Evolutionary conservation across 2,329 filamentous ascomycete species (phyloP), one percentile per base, ranked within the genome.

Genomic region (Ambrosiella beaveri): DNA sequence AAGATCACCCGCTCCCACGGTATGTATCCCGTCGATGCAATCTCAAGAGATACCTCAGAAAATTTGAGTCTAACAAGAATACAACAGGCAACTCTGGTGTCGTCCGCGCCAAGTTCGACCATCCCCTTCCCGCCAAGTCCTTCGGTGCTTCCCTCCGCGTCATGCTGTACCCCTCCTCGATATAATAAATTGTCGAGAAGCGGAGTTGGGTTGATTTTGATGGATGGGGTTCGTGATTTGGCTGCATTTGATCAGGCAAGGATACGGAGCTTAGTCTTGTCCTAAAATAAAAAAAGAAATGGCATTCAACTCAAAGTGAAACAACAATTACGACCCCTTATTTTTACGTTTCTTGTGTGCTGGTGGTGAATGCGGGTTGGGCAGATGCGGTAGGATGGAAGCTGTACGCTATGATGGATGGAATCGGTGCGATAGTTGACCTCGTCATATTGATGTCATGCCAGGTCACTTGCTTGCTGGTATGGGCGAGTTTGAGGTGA

Each of bases 91-190:
- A 96, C 86, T 95, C 88, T 68, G 93, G 93, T 71, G 87, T 96
- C 71, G 93, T 98, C 73, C 86, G 93, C 74, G 91, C 90, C 75
- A 91, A 95, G 78, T 98, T 98, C 85, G 79, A 85, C 74, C 81
- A 82, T 77, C 95, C 95, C 75, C 89, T 98, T 67, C 93, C 93
- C 71, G 83, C 93, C 69, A 90, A 90, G 80, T 89, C 87, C 72
- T 96, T 97, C 80, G 89, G 90, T 77, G 88, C 89, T 73, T 90
- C 87, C 69, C 86, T 95, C 78, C 85, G 90, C 76, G 82, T 95
- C 76, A 95, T 95, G 89, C 81, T 95, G 76, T 95, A 95, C 82
- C 89, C 89, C 75, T 94, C 88, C 71, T 89, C 88, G 79, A 93
- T 96, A 85, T 95, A 91, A 85, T 55, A 39, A 55, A 71, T 69